Base-by-base conservation (phyloP, 2,329 filamentous ascomycete species). In the Aspergillus ibericus region DNA sequence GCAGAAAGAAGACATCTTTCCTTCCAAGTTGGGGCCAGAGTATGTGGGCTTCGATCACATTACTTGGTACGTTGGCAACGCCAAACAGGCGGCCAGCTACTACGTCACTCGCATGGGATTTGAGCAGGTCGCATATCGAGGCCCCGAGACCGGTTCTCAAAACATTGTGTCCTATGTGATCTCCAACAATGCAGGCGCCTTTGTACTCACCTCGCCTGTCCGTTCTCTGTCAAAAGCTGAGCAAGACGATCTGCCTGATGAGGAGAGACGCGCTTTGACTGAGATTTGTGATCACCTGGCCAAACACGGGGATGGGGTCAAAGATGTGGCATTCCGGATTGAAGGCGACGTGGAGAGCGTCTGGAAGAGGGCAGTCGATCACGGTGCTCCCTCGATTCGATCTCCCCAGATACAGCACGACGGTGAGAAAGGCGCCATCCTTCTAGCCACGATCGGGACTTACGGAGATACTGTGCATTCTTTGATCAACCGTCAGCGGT, bases 401-500 rank as follows among this genome's bases (percentile, higher is more conserved):
- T 75, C 81, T 20, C 91, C 92, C 0, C 77, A 74, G 27, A 78
- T 76, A 5, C 63, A 78, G 36, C 75, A 75, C 50, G 87, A 90
- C 71, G 80, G 83, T 2, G 60, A 53, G 15, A 53, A 63, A 54
- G 74, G 90, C 56, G 79, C 82, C 55, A 85, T 95, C 53, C 81
- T 82, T 49, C 85, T 86, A 16, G 92, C 91, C 32, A 87, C 89
- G 22, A 91, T 96, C 72, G 83, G 84, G 73, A 95, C 92, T 4
- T 96, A 96, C 70, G 92, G 92, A 67, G 91, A 96, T 77, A 96
- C 92, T 18, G 93, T 90, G 0, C 92, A 96, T 78, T 95, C 92
- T 0, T 85, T 96, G 58, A 86, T 96, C 76, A 85, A 88, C 65
- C 87, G 91, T 44, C 74, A 76, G 54, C 70, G 77, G 51, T 96